Base-by-base conservation (phyloP, 2,329 filamentous ascomycete genomes). In the Penicillium sp. region DNA sequence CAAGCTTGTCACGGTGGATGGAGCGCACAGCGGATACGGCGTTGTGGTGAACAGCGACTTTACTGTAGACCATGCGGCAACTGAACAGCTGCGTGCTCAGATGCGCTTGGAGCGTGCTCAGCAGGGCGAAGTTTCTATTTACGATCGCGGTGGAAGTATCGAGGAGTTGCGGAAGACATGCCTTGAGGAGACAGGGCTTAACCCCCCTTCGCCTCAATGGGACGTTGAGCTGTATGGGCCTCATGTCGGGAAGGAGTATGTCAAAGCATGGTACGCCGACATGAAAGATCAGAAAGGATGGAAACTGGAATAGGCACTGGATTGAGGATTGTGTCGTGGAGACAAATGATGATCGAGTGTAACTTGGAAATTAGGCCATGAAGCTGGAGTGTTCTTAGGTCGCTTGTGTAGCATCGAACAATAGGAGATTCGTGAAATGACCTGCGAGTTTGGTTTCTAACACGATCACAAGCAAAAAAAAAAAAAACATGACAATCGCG, bases 131-230 rank as follows among this genome's bases (percentile, higher is more conserved):
- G 14, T 60, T 11, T 55, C 69, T 2, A 67, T 73, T 4, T 81
- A 80, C 60, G 74, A 82, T 59, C 68, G 79, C 0, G 80, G 80
- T n/a, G 79, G 78, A 2, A 73, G 66, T 0, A 66, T 82, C 24
- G 70, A 73, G 31, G 71, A 76, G 59, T 61, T 82, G n/a, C 64
- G 75, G 33, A 62, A 66, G 9, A 66, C 60, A 0, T 78, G 72
- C 50, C 65, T 78, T 5, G 59, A 71, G 44, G 79, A 82, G 59
- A 82, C 79, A 0, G 80, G 79, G 0, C 60, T 81, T 39, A 62
- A 69, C 44, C 62, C 79, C 0, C 80, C 80, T 2, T 66, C 57
- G 14, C 75, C 77, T 22, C 79, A 79, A 61, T 82, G 80, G 79
- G 73, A 77, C 41, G 69, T 71, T 19, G 70, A 78, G 39, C 70